phyloP scores from a whole-genome alignment of 73 alveolate species.

The Blepharisma japonicum region DNA sequence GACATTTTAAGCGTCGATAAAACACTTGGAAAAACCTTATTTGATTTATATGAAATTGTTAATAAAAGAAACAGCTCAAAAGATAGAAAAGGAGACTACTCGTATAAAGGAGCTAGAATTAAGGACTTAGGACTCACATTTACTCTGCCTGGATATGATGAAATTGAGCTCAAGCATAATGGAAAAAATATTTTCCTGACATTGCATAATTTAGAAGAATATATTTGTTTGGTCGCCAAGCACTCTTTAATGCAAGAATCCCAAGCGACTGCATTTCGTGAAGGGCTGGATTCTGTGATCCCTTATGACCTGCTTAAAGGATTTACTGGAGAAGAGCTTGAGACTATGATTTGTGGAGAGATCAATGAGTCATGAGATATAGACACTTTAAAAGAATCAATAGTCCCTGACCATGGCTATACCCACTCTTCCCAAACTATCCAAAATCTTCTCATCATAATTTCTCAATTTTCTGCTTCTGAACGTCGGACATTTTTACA shows the following conservation, averaged over 20 bases:
- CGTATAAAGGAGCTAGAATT: conserved; percentile 27
- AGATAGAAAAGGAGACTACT: conserved; percentile 38
- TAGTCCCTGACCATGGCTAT: conserved; percentile 89
- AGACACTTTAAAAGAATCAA: conserved; percentile 47
- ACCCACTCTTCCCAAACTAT: conserved; percentile 55
- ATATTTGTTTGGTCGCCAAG: conserved; percentile 60
- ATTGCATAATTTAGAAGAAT: conserved; percentile 72
- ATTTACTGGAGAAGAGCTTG: conserved; percentile 66
- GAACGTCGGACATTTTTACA: conserved; percentile 62
- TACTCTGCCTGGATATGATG: conserved; percentile 79
- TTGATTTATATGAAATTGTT: conserved; percentile 59
- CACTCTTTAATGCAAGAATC: too few relatives aligned
- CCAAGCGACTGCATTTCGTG: neutral
- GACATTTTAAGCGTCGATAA: conserved; percentile 20
- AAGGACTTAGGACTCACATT: conserved; percentile 67
- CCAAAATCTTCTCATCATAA: conserved; percentile 35
- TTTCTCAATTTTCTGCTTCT: conserved; percentile 42
- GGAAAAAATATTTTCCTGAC: conserved; percentile 65
- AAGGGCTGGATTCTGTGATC: conserved; percentile 7
- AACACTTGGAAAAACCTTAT: conserved; percentile 37
- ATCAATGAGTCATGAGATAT: conserved; percentile 60
- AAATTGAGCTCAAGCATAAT: conserved; percentile 56
- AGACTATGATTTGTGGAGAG: conserved; percentile 72
- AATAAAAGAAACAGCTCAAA: neutral
- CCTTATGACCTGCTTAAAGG: conserved; percentile 28